Base-by-base conservation (phyloP, 1,139 yeast species). In the Arxiozyma bovina region DNA sequence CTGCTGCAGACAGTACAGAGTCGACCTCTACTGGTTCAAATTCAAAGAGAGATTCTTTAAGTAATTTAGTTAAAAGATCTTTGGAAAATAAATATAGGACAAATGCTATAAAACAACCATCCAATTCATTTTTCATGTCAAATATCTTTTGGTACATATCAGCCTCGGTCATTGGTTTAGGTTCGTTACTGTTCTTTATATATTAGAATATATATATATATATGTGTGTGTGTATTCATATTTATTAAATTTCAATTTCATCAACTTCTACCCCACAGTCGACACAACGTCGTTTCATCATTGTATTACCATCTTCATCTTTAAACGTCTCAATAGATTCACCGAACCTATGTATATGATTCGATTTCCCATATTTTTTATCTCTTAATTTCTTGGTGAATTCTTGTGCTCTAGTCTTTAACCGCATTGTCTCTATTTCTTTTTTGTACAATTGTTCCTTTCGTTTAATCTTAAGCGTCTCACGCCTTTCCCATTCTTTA, bases 401-500 rank as follows among this genome's bases (percentile, higher is more conserved):
- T 63, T 91, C 96, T 67, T 91, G 96, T 0, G 98, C 98, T 63
- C 99, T 76, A 2, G 97, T 87, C 63, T 86, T 85, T 67, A 87
- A 81, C 57, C 98, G 76, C 96, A 93, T 90, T 64, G 90, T 95
- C 60, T 78, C 77, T 61, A 94, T 74, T 64, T 85, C 83, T 18
- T 79, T 78, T 60, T 86, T 82, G 67, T 88, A 93, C 68, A 82
- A 85, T 65, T 83, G 84, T 61, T 90, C 97, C 59, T 88, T 79
- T 50, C 96, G 74, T 55, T 81, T 79, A 27, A 87, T 75, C 60
- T 88, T 81, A 65, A 80, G 78, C 50, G 78, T 81, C 68, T 88
- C 96, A 44, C 99, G 73, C 52, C 86, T 72, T 61, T 88, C 88
- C 87, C 96, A 94, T 69, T 94, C 99, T n/a, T 79, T 77, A 68